phyloP scores from a whole-genome alignment of 805 yeast species.

The Ogataea polymorpha region DNA sequence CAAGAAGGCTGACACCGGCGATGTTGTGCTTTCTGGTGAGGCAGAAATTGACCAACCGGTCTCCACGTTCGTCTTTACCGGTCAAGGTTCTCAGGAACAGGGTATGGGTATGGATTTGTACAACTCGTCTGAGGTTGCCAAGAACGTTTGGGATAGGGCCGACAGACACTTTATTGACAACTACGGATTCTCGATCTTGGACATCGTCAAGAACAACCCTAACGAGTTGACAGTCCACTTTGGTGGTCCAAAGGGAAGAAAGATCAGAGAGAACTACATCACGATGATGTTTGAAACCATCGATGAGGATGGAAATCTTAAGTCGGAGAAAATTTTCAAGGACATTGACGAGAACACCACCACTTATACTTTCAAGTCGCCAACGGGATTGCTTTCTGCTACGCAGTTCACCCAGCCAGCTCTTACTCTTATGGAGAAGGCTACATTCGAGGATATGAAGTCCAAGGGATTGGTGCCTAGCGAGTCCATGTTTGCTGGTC shows the following conservation, averaged over 20 bases:
- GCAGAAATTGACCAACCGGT: slow-evolving; percentile 99
- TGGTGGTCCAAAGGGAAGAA: slow-evolving; percentile 97
- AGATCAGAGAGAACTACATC: slow-evolving; percentile 89
- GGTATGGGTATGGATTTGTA: slow-evolving; percentile 99
- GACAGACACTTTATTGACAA: slow-evolving; percentile 88
- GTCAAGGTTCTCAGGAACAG: slow-evolving; percentile 99
- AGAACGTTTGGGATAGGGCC: slow-evolving; percentile 96
- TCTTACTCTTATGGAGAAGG: slow-evolving; percentile 97
- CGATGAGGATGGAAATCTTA: slow-evolving; percentile 75
- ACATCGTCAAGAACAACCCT: slow-evolving; percentile 94
- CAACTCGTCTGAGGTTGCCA: slow-evolving; percentile 85
- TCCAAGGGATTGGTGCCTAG: slow-evolving; percentile 92
- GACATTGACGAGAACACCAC: slow-evolving; percentile 78
- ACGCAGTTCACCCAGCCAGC: slow-evolving; percentile 99
- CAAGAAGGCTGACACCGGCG: slow-evolving; percentile 74
- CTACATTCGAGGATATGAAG: slow-evolving; percentile 96
- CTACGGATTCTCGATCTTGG: slow-evolving; percentile 95
- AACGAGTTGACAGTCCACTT: slow-evolving; percentile 92
- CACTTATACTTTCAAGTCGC: slow-evolving; percentile 84
- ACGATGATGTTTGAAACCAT: slow-evolving; percentile 97
- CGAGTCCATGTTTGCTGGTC: slow-evolving; percentile 96
- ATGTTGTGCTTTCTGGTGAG: slow-evolving; percentile 81
- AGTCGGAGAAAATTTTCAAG: slow-evolving; percentile 93
- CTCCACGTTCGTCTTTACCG: slow-evolving; percentile 95
- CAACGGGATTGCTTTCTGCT: slow-evolving; percentile 93